Evolutionary conservation across 176 grass and related monocot species (phyloP), one percentile per base, ranked within the genome.

Genomic region (Aegilops bicornis): DNA sequence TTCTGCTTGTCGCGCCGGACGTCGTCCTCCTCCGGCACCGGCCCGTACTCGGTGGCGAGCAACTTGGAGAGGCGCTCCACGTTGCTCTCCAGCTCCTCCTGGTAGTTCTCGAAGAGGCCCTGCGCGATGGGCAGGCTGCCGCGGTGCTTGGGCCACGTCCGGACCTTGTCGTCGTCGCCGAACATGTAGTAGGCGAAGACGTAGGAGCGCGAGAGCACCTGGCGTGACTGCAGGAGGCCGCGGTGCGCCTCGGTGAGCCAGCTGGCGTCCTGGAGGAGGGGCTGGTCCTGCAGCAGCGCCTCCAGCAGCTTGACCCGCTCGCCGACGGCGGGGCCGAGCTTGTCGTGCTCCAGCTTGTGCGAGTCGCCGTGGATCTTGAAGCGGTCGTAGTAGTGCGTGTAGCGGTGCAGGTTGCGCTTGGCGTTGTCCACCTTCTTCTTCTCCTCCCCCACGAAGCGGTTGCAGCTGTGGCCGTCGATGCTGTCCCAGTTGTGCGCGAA

Each of bases 161-260:
- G 54, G 48, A 78, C 70, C 14, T 43, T 72, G 78, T 45, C 68
- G 30, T 81, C 76, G 60, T 65, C 61, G 30, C 78, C 92, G 76
- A 94, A 94, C 80, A 94, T 91, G 80, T 78, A 89, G 85, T 81
- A 94, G 45, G 92, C 86, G 29, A 94, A 91, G 19, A 66, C 86
- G 81, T 94, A 89, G 6, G 89, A 91, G 17, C 35, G 67, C 62
- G 25, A 50, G 22, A 94, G 82, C 54, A 82, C 69, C 68, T 82
- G 75, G 22, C 87, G 77, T 20, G 89, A 89, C 17, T 6, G 7
- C 25, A 89, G 50, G 39, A 91, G 89, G 29, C 6, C 77, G 15
- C 69, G 8, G 48, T 87, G 62, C 42, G 79, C 84, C 2, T 30
- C 33, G 19, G 24, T 11, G n/a, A 91, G 15, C 88, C 88, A 88